A percentile compares a stretch with the other conserved stretches of the same genome.
Conservation (phyloP, 1,139 yeast species). For the Diutina mesorugosa region DNA sequence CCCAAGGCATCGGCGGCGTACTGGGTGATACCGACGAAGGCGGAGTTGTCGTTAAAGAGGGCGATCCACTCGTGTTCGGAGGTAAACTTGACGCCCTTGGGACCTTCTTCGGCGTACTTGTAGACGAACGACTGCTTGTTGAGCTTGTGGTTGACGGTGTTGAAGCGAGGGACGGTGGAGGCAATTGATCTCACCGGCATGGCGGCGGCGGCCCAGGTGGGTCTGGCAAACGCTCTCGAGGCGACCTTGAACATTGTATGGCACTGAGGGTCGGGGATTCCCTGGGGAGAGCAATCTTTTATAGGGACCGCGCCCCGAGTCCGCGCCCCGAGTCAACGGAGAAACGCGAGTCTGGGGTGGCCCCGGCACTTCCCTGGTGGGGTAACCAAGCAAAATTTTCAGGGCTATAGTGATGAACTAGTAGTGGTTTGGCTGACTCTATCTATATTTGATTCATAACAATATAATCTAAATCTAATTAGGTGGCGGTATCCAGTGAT, state of each 20-base stretch:
- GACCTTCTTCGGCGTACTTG: slow-evolving; percentile 36
- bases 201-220: neutral
- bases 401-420: neutral
- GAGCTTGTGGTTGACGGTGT: slow-evolving; percentile 32
- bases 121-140: slow-evolving; percentile 40
- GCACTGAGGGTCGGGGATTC: neutral
- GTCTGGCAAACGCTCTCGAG: neutral
- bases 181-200: slow-evolving; percentile 1
- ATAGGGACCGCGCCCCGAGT: neutral
- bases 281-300: neutral
- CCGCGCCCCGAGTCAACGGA: neutral
- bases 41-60: slow-evolving; percentile 65
- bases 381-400: neutral
- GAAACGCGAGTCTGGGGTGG: neutral
- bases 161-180: slow-evolving; percentile 11
- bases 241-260: neutral
- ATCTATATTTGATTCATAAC: neutral
- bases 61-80: slow-evolving; percentile 96
- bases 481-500: neutral
- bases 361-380: neutral
- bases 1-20: slow-evolving; percentile 98
- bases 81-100: slow-evolving; percentile 54
- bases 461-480: neutral
- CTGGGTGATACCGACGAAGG: slow-evolving; percentile 83
- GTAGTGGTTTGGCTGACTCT: neutral